Percentiles rank a stretch among this genome's conserved stretches.
These are phyloP conservation scores for Rhizophora mangle DNA, from an alignment of 345 rosid genomes.

Conservation along the genomic window DNA sequence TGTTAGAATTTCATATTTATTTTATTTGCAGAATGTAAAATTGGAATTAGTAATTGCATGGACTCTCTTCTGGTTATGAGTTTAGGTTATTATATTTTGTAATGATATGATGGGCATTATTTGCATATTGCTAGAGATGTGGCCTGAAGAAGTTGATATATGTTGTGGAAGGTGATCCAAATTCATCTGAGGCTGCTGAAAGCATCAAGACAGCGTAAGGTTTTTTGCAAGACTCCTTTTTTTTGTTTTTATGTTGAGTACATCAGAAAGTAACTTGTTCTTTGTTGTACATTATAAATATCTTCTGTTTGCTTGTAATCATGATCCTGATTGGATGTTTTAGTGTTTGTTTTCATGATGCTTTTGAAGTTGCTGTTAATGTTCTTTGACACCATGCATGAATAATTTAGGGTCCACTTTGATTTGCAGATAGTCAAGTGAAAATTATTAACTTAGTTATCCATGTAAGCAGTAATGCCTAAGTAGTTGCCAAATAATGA, in stretches of 20 bases:
- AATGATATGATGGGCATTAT: neutral
- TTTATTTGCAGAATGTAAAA: too few relatives aligned
- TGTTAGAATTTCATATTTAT: too few relatives aligned
- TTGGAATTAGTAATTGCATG: too few relatives aligned
- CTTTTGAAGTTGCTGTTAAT: neutral
- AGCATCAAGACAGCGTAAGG: conserved; percentile 89
- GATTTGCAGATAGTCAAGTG: too few relatives aligned
- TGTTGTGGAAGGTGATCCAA: conserved; percentile 89
- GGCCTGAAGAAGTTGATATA: conserved; percentile 84
- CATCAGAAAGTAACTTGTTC: too few relatives aligned
- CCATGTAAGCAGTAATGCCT: too few relatives aligned
- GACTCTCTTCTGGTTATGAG: too few relatives aligned
- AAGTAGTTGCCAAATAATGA: too few relatives aligned
- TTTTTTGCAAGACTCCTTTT: neutral
- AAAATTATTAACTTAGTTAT: too few relatives aligned
- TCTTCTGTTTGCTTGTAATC: neutral
- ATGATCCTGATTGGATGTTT: neutral
- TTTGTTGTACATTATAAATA: too few relatives aligned
- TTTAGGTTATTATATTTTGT: too few relatives aligned
- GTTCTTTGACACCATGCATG: neutral
- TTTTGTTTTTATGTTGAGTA: neutral
- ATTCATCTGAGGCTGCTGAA: conserved; percentile 75
- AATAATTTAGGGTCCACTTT: too few relatives aligned
- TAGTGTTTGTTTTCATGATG: neutral
- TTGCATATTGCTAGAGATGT: conserved; percentile 49